These are phyloP conservation scores for Saccharum officinarum DNA, from an alignment of 176 grass and related monocot genomes.

Conservation along the genomic window DNA sequence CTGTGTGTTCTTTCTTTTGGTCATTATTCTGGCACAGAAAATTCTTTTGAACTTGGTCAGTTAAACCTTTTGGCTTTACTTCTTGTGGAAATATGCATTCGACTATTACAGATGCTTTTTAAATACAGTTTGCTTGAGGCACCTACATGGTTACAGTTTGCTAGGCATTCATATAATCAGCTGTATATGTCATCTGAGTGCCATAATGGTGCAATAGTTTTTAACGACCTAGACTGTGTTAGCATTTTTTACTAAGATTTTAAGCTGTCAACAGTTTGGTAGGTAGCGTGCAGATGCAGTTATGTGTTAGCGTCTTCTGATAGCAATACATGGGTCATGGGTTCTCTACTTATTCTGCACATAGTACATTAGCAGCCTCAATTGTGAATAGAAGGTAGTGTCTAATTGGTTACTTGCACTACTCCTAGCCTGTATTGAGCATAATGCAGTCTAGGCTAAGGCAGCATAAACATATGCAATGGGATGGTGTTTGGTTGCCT, in stretches of 20 bases:
- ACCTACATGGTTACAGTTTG: neutral
- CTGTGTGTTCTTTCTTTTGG: neutral
- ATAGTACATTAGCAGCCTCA: slow-evolving; percentile 10
- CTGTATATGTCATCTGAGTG: neutral
- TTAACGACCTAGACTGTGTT: neutral
- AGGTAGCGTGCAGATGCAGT: neutral
- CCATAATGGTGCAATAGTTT: neutral
- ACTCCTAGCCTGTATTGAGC: neutral
- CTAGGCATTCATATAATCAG: slow-evolving; percentile 3
- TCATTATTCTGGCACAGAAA: neutral
- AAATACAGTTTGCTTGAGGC: neutral
- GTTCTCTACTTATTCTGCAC: slow-evolving; percentile 7
- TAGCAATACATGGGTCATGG: neutral
- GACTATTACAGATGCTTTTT: neutral
- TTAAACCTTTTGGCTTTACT: neutral
- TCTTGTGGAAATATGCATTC: neutral
- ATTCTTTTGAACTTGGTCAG: neutral
- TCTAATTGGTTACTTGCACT: neutral
- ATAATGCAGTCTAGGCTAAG: neutral
- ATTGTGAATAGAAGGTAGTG: neutral
- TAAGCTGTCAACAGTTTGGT: neutral
- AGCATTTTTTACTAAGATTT: neutral
- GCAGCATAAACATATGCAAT: neutral
- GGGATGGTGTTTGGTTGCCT: too few relatives aligned
- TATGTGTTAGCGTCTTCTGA: neutral